Evolutionary conservation across 208 protist genomes (phyloP).

Genomic region (Sergeia podlipaevii): DNA sequence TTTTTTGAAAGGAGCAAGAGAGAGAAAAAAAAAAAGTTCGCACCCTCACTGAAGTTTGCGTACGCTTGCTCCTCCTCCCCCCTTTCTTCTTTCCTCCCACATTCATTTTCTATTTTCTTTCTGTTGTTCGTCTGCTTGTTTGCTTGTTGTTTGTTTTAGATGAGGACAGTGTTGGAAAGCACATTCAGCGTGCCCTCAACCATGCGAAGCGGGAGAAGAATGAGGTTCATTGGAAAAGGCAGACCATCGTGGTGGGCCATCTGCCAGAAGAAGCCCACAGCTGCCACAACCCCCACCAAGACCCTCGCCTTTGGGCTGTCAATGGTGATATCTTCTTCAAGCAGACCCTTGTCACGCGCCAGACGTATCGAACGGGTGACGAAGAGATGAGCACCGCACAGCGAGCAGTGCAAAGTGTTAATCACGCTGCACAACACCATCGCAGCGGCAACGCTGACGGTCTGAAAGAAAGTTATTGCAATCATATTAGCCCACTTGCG

Average conservation of each 20-base stretch:
- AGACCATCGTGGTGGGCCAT: slow-evolving; percentile 32
- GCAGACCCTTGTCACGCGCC: slow-evolving; percentile 25
- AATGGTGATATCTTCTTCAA: slow-evolving; percentile 38
- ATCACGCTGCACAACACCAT: slow-evolving; percentile 27
- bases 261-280: slow-evolving; percentile 77
- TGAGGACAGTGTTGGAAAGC: neutral
- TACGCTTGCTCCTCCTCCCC: slow-evolving; percentile 1
- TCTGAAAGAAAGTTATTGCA: slow-evolving; percentile 17
- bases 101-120: slow-evolving; percentile 10
- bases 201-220: slow-evolving; percentile 64
- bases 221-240: slow-evolving; percentile 74
- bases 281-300: slow-evolving; percentile 43
- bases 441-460: slow-evolving; percentile 34
- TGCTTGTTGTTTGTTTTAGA: slow-evolving; percentile 5
- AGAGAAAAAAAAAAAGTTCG: slow-evolving; percentile 9
- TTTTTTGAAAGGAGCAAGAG: slow-evolving; percentile 1
- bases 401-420: slow-evolving; percentile 50
- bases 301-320: slow-evolving; percentile 28
- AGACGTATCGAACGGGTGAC: slow-evolving; percentile 30
- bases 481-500: slow-evolving; percentile 52
- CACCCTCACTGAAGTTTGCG: slow-evolving; percentile 2
- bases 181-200: slow-evolving; percentile 38
- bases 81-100: slow-evolving; percentile 11
- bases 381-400: slow-evolving; percentile 58
- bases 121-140: slow-evolving; percentile 1